Conservation (phyloP, 139 green algal species). For the Protoeuglena noctilucae region DNA sequence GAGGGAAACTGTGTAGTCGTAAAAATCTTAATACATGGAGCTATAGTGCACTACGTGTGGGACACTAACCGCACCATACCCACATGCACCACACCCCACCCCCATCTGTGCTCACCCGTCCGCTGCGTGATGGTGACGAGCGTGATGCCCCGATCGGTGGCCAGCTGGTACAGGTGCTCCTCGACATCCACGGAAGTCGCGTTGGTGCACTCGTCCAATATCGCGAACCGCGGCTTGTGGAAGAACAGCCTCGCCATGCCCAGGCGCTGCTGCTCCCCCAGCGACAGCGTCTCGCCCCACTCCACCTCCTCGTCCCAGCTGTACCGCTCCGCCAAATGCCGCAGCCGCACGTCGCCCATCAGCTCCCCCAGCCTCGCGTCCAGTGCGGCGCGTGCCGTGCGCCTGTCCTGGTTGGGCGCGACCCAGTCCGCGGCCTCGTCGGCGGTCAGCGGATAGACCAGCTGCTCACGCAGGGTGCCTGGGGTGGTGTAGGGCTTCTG, state of each 20-base stretch:
- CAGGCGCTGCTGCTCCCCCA: conserved; percentile 62
- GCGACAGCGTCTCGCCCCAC: conserved; percentile 47
- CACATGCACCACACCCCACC: too few relatives aligned
- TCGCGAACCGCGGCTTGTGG: conserved; percentile 37
- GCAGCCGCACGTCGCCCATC: conserved; percentile 32
- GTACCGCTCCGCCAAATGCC: conserved; percentile 43
- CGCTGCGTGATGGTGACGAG: conserved; percentile 33
- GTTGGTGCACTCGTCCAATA: conserved; percentile 66
- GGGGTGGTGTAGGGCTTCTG: conserved; percentile 48
- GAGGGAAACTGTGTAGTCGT: too few relatives aligned
- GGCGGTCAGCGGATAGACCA: conserved; percentile 36
- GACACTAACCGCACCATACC: too few relatives aligned
- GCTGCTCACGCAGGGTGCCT: conserved; percentile 30
- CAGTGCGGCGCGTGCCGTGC: conserved; percentile 7
- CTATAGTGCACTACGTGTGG: too few relatives aligned
- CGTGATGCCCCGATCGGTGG: conserved; percentile 23
- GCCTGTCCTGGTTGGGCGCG: background rate
- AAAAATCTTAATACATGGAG: too few relatives aligned
- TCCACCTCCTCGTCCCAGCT: conserved; percentile 29
- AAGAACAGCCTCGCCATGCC: conserved; percentile 64
- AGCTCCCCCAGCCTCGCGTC: conserved; percentile 27
- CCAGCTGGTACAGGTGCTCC: conserved; percentile 32
- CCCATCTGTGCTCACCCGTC: too few relatives aligned
- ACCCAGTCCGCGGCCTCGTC: conserved; percentile 11
- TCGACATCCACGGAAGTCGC: conserved; percentile 54